A percentile compares a stretch with the other conserved stretches of the same genome.
phyloP scores from a whole-genome alignment of 129 eudicot species.

The Centrapalus pauciflorus region DNA sequence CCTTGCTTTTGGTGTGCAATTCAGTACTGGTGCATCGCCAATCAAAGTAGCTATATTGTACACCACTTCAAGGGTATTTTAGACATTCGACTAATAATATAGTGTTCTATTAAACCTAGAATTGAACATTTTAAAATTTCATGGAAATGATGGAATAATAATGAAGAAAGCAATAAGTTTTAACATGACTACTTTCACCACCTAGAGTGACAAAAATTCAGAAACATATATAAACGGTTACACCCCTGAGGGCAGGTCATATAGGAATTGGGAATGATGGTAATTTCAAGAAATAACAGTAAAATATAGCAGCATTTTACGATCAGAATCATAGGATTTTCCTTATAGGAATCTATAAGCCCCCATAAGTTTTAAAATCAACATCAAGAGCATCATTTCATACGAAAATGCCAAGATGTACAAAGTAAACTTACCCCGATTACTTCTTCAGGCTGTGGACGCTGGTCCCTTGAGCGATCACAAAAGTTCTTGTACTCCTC shows the following conservation, averaged over 20 bases:
- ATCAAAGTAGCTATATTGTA: no score
- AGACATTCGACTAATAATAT: not conserved
- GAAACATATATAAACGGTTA: no score
- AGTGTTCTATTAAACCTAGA: not conserved
- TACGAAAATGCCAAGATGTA: not conserved
- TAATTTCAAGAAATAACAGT: not conserved
- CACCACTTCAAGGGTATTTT: not conserved
- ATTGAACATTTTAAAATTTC: not conserved
- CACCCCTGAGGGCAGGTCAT: not conserved
- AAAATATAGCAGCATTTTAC: no score
- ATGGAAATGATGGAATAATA: not conserved
- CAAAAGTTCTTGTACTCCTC: slow-evolving; percentile 99
- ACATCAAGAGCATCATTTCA: not conserved
- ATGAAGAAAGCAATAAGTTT: not conserved
- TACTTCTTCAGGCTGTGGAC: slow-evolving; percentile 97
- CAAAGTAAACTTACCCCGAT: slow-evolving; percentile 61
- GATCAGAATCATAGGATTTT: not conserved
- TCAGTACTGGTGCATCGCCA: no score
- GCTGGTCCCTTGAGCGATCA: slow-evolving; percentile 90
- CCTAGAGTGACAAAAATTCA: not conserved
- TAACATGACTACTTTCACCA: not conserved
- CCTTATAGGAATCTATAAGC: not conserved
- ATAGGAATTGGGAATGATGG: not conserved
- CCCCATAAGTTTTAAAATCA: not conserved
- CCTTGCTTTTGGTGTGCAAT: no score